A percentile compares a stretch with the other conserved stretches of the same genome.
Evolutionary conservation across 257 asterid species (phyloP).

Genomic region (Coffea eugenioides): DNA sequence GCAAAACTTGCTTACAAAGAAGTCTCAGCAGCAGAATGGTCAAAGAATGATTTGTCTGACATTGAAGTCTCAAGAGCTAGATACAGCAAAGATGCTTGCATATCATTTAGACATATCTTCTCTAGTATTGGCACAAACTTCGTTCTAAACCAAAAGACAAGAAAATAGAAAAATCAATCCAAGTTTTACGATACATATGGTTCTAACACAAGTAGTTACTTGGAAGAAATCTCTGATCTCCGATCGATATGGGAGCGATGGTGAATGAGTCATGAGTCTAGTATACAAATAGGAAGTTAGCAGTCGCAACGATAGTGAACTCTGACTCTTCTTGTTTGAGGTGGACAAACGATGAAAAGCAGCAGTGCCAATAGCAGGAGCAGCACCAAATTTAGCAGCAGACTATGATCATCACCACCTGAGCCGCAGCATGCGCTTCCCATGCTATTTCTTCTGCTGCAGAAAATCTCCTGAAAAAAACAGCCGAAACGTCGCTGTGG

Average conservation of each 20-base stretch:
- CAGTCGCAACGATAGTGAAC: neutral
- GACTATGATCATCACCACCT: neutral
- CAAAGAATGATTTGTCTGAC: neutral
- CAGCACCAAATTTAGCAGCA: constrained; percentile 11
- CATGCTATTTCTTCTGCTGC: neutral
- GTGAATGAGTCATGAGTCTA: neutral
- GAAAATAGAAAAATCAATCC: neutral
- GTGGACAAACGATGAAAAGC: constrained; percentile 8
- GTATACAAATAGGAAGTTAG: too few species aligned
- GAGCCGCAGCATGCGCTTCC: constrained; percentile 5
- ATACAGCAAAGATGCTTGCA: neutral
- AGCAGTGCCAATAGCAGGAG: constrained; percentile 2
- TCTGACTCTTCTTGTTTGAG: constrained; percentile 7
- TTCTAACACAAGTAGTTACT: neutral
- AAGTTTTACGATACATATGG: too few species aligned
- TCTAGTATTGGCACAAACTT: neutral
- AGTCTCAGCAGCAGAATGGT: neutral
- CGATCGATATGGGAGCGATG: neutral
- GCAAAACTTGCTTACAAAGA: neutral
- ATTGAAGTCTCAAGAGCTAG: neutral
- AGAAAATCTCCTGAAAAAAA: neutral
- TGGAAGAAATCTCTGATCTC: neutral
- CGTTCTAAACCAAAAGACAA: neutral
- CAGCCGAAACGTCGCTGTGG: neutral
- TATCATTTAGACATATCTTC: neutral